Base-by-base conservation (phyloP, 2,329 filamentous ascomycete species). In the Epichloe festucae region DNA sequence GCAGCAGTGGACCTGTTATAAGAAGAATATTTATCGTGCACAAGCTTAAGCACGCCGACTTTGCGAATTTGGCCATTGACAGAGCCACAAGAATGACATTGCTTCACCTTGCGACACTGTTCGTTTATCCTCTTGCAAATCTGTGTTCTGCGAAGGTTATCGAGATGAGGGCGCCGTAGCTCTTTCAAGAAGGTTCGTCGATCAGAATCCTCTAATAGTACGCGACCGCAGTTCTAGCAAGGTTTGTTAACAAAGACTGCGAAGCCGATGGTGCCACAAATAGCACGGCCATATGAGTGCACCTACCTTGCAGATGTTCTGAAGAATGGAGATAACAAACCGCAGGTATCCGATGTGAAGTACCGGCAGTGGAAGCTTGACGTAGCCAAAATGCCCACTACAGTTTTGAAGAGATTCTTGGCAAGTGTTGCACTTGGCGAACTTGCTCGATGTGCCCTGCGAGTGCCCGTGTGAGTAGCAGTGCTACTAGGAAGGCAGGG, bases 281-380 rank as follows among this genome's bases (percentile, higher is more conserved):
- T 31, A 17, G n/a, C 11, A 8, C 39, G 15, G 15, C n/a, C n/a
- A 41, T 10, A 10, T 19, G 39, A 41, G 11, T 41, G 11, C 39
- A 39, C 46, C 12, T 19, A 77, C 70, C 64, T 95, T 98, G 82
- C 93, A 98, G 57, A 98, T 94, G 62, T 93, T 86, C 65, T 97
- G 90, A 23, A 98, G 76, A 52, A 95, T 90, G 44, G 84, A 84
- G 64, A 95, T 91, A 57, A 93, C 89, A 65, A 94, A 89, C 65
- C 89, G 93, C 60, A 98, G 79, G 65, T 96, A 98, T 39, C 93
- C 93, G 57, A 97, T 89, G 65, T 98, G 93, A 63, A 97, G 97
- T 43, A 86, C 89, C 4, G 93, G 93, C 49, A 98, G 74, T 1
- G 91, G 88, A 14, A 98, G 79, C 62, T 87, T 83, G 61, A 98